These are phyloP conservation scores for Cucurbita ficifolia DNA, from an alignment of 306 rosid species.

Conservation along the genomic window DNA sequence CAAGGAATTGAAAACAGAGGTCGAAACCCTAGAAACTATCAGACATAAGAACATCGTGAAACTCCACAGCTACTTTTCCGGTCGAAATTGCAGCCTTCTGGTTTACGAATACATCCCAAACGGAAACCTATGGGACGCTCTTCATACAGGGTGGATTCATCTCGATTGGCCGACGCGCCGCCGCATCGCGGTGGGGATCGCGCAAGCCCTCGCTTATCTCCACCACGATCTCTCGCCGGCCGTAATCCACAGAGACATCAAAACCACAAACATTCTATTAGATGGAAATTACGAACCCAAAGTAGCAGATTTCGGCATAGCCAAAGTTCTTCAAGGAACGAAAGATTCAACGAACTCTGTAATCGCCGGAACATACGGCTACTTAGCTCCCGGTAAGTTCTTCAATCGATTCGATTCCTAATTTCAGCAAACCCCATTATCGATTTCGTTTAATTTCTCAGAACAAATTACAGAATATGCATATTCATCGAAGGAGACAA, in stretches of 20 bases:
- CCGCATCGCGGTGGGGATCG: slow-evolving; percentile 65
- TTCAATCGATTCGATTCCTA: neutral
- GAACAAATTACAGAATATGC: slow-evolving; percentile 59
- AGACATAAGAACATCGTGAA: slow-evolving; percentile 91
- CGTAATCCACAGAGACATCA: slow-evolving; percentile 85
- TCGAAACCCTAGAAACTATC: slow-evolving; percentile 69
- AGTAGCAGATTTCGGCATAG: slow-evolving; percentile 94
- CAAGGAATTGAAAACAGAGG: slow-evolving; percentile 71
- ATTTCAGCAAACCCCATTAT: neutral
- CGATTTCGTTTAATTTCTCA: neutral
- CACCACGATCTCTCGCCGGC: slow-evolving; percentile 81
- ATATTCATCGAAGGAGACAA: slow-evolving; percentile 73
- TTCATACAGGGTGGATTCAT: slow-evolving; percentile 50
- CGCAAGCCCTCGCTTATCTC: slow-evolving; percentile 87
- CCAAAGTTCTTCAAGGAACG: slow-evolving; percentile 85
- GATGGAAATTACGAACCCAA: slow-evolving; percentile 69
- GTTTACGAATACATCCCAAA: slow-evolving; percentile 92
- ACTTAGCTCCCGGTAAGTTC: slow-evolving; percentile 76
- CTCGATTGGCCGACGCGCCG: slow-evolving; percentile 91
- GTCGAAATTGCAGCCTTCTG: slow-evolving; percentile 49
- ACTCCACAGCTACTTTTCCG: slow-evolving; percentile 60
- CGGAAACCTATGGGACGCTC: slow-evolving; percentile 91
- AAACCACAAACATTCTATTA: slow-evolving; percentile 73
- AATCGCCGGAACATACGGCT: slow-evolving; percentile 83
- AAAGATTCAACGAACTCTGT: slow-evolving; percentile 79